phyloP scores from a whole-genome alignment of 345 rosid species.

The Arabis alpina region DNA sequence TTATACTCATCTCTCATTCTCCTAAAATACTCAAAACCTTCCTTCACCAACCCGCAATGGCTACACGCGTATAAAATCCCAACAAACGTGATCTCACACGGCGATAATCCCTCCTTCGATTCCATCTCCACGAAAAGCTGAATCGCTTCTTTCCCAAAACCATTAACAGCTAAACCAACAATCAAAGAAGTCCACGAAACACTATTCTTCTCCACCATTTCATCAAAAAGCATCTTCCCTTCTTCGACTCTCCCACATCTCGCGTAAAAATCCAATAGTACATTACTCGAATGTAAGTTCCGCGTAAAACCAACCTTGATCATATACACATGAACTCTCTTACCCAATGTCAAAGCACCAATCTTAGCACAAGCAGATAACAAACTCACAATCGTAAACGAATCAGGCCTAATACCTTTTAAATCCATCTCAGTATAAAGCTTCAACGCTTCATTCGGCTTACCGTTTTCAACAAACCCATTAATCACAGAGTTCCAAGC shows the following conservation, averaged over 20 bases:
- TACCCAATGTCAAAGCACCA: slow-evolving; percentile 73
- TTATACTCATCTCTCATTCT: slow-evolving; percentile 69
- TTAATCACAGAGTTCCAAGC: slow-evolving; percentile 93
- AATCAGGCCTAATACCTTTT: slow-evolving; percentile 69
- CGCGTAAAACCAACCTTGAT: slow-evolving; percentile 56
- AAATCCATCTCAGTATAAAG: slow-evolving; percentile 60
- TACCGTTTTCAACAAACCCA: slow-evolving; percentile 77
- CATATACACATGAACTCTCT: slow-evolving; percentile 66
- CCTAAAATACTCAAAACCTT: slow-evolving; percentile 66
- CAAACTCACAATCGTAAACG: slow-evolving; percentile 77
- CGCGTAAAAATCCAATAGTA: slow-evolving; percentile 78
- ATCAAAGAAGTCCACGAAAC: slow-evolving; percentile 86
- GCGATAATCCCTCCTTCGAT: slow-evolving; percentile 47
- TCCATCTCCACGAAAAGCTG: slow-evolving; percentile 62
- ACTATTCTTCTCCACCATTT: slow-evolving; percentile 62
- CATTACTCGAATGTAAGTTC: slow-evolving; percentile 60
- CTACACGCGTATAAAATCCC: slow-evolving; percentile 90
- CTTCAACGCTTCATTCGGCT: slow-evolving; percentile 61
- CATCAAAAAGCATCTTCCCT: slow-evolving; percentile 57
- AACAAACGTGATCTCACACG: slow-evolving; percentile 72
- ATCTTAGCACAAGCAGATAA: slow-evolving; percentile 80
- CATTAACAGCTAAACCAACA: slow-evolving; percentile 83
- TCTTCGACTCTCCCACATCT: slow-evolving; percentile 69
- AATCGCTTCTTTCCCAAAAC: slow-evolving; percentile 80
- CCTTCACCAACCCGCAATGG: slow-evolving; percentile 83